Base-by-base conservation (phyloP, 2,329 filamentous ascomycete species). In the Botrytis elliptica region DNA sequence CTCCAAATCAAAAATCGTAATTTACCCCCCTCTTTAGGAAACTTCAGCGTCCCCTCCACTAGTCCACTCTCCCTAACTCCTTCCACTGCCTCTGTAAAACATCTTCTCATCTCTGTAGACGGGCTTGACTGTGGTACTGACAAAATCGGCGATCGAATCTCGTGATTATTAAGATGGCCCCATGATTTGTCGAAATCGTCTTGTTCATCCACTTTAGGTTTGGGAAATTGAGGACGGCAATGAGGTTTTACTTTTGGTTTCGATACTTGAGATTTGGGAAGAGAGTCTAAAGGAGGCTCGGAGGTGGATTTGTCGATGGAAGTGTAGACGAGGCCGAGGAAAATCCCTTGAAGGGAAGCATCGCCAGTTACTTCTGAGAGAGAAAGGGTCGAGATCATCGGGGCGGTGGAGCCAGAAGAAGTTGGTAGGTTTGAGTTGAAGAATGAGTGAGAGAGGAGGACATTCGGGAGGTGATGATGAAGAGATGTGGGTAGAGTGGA, bases 1-100 rank as follows among this genome's bases (percentile, higher is more conserved):
- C 77, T 73, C 72, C 78, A 79, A 36, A 80, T 73, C 75, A 80
- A 74, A 73, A 78, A 79, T 29, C 74, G 75, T 10, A 77, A 70
- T 66, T 68, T 77, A 25, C 75, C 76, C n/a, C 70, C 74, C 2
- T 75, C 73, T 7, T 44, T 22, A 9, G 52, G 22, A 38, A 77
- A 63, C 20, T 76, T 75, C 68, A 78, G 65, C 25, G 73, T 75
- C 0, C 78, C 78, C 70, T 80, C 78, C 74, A 76, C 74, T 57
- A 74, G 55, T 36, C 71, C 74, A 52, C n/a, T 71, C 25, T 49
- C 69, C 73, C 74, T 74, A 5, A 79, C 73, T 8, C 65, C 70
- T n/a, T 70, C 63, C 22, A 77, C 73, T 5, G 78, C 78, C 9
- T 75, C 74, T n/a, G 71, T 57, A 18, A 73, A 64, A 75, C 76